Percentiles rank a stretch among this genome's conserved stretches.
These are phyloP conservation scores for Boletus patriciae DNA, from an alignment of 768 basidiomycete species.

Conservation along the genomic window DNA sequence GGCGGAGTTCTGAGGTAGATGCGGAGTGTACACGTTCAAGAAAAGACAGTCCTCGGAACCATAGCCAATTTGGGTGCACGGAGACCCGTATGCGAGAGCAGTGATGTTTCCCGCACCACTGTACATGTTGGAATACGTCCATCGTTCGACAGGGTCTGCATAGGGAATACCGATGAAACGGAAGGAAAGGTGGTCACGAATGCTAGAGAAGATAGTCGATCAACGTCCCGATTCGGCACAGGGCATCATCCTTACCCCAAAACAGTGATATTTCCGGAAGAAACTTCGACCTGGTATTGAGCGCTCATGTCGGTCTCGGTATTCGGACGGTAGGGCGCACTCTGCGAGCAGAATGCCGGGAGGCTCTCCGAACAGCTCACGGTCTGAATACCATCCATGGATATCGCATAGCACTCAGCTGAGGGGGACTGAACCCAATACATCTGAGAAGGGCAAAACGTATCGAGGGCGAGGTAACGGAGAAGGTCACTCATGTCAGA, in stretches of 20 bases:
- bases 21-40: constrained; percentile 48
- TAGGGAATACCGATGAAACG: constrained; percentile 54
- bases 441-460: constrained; percentile 3
- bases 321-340: constrained; percentile 10
- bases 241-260: constrained; percentile 4
- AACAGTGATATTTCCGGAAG: constrained; percentile 4
- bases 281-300: constrained; percentile 8
- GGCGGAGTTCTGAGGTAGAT: constrained; percentile 27
- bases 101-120: constrained; percentile 29
- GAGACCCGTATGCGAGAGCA: constrained; percentile 35
- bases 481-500: constrained; percentile 8
- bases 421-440: constrained; percentile 12
- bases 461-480: constrained; percentile 9
- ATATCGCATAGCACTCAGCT: constrained; percentile 5
- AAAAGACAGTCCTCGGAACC: constrained; percentile 47
- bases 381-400: constrained; percentile 2
- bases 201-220: constrained; percentile 29
- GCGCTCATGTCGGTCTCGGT: constrained; percentile 3
- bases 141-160: constrained; percentile 42
- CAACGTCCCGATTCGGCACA: not conserved
- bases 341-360: constrained; percentile 10
- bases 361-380: constrained; percentile 2
- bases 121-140: constrained; percentile 39
- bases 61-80: constrained; percentile 33
- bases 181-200: constrained; percentile 49